These are phyloP conservation scores for Aspergillus aculeatinus DNA, from an alignment of 2,329 filamentous ascomycete species.

Conservation along the genomic window DNA sequence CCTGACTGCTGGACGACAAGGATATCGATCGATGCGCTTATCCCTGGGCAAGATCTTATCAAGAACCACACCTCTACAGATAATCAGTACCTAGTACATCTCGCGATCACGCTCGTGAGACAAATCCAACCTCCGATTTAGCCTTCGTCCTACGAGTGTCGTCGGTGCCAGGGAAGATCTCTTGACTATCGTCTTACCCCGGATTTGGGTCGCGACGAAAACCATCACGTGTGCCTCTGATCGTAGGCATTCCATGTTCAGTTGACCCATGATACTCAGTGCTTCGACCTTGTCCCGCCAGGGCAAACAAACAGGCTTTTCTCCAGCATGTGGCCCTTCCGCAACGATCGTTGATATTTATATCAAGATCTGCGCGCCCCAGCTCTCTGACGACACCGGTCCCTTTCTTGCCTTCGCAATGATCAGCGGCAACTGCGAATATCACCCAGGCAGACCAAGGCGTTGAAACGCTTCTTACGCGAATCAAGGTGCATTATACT, in stretches of 20 bases:
- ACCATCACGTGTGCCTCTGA: background rate
- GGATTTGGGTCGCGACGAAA: background rate
- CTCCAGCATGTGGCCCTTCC: background rate
- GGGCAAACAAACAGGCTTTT: background rate
- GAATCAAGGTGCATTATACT: background rate
- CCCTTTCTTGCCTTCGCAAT: background rate
- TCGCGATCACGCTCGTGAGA: background rate
- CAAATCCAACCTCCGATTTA: too few relatives aligned
- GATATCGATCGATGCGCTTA: background rate
- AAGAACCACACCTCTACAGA: background rate
- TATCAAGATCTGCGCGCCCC: background rate
- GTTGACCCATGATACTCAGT: background rate
- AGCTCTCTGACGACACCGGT: background rate
- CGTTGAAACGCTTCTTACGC: background rate
- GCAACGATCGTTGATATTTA: background rate
- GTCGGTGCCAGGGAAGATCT: background rate
- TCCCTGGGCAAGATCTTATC: background rate
- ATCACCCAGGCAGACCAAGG: background rate
- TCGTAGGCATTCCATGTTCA: background rate
- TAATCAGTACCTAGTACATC: background rate
- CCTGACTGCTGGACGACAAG: background rate
- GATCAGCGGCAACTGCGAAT: background rate
- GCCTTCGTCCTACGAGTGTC: background rate
- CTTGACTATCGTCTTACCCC: background rate
- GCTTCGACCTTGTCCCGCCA: background rate